Evolutionary conservation across 768 basidiomycete genomes (phyloP).

Genomic region (Pulveroboletus sp.): DNA sequence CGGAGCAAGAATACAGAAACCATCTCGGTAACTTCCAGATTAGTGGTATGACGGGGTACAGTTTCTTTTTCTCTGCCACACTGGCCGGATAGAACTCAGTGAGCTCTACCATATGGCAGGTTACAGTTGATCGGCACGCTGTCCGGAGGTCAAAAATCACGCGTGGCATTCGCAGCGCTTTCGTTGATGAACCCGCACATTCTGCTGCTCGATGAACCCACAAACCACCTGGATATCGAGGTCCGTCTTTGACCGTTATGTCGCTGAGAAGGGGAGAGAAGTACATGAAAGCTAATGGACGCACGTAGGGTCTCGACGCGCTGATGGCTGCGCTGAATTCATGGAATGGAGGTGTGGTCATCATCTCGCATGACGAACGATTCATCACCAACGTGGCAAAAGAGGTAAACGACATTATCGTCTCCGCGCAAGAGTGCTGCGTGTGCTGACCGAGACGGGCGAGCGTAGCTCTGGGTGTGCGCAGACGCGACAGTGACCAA

Average conservation of each 20-base stretch:
- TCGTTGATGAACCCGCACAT: conserved; percentile 90
- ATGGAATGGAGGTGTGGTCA: conserved; percentile 90
- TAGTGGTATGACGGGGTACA: conserved; percentile 88
- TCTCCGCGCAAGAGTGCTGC: neutral
- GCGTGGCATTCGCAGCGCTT: conserved; percentile 87
- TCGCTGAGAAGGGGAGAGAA: too few relatives aligned
- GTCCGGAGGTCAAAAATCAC: conserved; percentile 93
- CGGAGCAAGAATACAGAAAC: conserved; percentile 91
- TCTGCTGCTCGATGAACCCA: conserved; percentile 92
- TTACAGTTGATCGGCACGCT: conserved; percentile 88
- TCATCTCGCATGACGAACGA: conserved; percentile 93
- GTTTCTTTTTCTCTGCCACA: neutral
- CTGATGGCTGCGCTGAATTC: conserved; percentile 74
- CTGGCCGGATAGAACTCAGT: neutral
- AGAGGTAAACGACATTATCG: conserved; percentile 44
- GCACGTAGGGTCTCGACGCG: conserved; percentile 82
- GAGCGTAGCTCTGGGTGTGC: conserved; percentile 83
- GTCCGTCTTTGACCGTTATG: conserved; percentile 30
- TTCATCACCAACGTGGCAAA: conserved; percentile 89
- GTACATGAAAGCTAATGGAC: neutral
- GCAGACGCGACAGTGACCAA: conserved; percentile 75
- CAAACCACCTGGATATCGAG: conserved; percentile 95
- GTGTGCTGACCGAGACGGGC: conserved; percentile 4
- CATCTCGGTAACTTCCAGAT: conserved; percentile 98
- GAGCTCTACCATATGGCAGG: conserved; percentile 29